Evolutionary conservation across 768 basidiomycete species (phyloP), one percentile per base, ranked within the genome.

Genomic region (Asterophora lycoperdoides): DNA sequence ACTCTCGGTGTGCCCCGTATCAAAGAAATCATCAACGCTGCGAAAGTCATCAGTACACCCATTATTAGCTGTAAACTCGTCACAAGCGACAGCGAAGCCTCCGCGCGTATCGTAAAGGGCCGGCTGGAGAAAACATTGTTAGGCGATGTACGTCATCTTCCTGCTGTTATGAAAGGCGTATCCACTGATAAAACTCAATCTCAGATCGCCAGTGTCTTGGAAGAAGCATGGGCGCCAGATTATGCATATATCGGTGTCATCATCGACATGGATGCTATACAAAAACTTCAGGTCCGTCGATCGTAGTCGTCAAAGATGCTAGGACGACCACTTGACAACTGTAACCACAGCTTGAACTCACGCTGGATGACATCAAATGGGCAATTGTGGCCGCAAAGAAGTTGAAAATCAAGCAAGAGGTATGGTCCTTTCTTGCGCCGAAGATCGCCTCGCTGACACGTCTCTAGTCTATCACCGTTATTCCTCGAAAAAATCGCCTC

Each of bases 1-100:
- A 99, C 96, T 0, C 81, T 98, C 32, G 96, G 96, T 68, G 96
- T 98, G n/a, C 96, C 96, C 2, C 95, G 96, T 60, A 98, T 99
- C 71, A 98, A 98, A 68, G 96, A 99, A 68, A 98, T 99, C 56
- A 99, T 99, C 75, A 99, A 98, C 59, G 96, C 93, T 2, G 91
- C 96, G n/a, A 99, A 96, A 65, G 68, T 76, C 33, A 98, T 99
- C 68, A 93, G 88, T 61, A 99, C 96, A 0, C 96, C 96, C 3
- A 97, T 99, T 65, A 99, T 99, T 66, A 94, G 94, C 53, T 95
- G 94, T 60, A 92, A 90, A 64, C 77, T 99, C 19, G 92, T 92
- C 10, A 86, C 86, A 7, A 73, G 77, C 45, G 76, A 88, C 54
- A 93, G 83, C 55, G 96, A 98, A 63, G 80, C 88, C n/a, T 92